These are phyloP conservation scores for Lumnitzera racemosa DNA, from an alignment of 345 rosid species.

Conservation along the genomic window DNA sequence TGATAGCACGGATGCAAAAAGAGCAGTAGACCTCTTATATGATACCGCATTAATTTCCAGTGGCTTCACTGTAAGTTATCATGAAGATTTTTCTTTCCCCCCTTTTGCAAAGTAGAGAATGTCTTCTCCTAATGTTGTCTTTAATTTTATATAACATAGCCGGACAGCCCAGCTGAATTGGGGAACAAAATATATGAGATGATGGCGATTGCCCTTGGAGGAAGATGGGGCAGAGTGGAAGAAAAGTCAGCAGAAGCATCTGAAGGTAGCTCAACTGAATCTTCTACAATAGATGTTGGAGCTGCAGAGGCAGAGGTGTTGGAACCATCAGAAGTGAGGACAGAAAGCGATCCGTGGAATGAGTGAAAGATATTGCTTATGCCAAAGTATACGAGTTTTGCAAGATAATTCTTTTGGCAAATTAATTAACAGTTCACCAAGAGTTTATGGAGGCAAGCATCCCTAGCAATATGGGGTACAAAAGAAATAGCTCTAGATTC, in stretches of 20 bases:
- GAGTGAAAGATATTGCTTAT: conserved; percentile 15
- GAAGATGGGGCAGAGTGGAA: conserved; percentile 91
- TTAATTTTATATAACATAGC: conserved; percentile 35
- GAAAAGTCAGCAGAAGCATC: conserved; percentile 22
- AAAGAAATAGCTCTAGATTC: too few species aligned
- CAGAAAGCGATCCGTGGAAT: conserved; percentile 89
- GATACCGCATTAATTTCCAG: conserved; percentile 94
- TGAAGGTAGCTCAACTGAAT: conserved; percentile 23
- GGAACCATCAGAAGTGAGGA: conserved; percentile 88
- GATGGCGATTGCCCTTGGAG: conserved; percentile 98
- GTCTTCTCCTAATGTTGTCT: neutral
- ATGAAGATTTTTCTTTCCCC: neutral
- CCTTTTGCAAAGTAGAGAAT: conserved; percentile 2
- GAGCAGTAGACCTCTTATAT: conserved; percentile 85
- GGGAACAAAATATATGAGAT: conserved; percentile 96
- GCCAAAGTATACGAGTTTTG: too few species aligned
- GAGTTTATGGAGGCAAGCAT: too few species aligned
- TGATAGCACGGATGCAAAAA: conserved; percentile 70
- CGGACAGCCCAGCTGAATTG: conserved; percentile 90
- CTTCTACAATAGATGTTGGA: conserved; percentile 15
- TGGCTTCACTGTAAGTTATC: conserved; percentile 75
- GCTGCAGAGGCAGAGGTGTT: conserved; percentile 49
- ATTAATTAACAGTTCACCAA: too few species aligned
- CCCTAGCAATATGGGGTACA: too few species aligned
- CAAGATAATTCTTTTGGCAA: too few species aligned